phyloP scores from a whole-genome alignment of 108 stramenopile species.

The Skeletonema potamos region DNA sequence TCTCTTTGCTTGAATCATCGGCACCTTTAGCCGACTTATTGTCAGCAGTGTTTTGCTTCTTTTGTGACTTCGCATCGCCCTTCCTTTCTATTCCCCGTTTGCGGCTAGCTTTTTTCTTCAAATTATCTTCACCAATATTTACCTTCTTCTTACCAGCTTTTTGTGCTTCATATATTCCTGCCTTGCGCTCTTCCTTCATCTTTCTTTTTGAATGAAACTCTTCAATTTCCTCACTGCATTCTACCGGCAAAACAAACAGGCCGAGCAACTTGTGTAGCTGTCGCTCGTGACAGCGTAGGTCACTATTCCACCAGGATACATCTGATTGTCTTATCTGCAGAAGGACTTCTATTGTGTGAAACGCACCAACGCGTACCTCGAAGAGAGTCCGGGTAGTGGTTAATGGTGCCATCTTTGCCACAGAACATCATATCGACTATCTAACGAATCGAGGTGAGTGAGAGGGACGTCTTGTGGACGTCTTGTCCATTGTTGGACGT shows the following conservation, averaged over 20 bases:
- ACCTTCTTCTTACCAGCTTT: slow-evolving; percentile 5
- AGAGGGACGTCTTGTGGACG: no score
- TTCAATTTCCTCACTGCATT: slow-evolving; percentile 43
- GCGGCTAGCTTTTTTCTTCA: slow-evolving; percentile 13
- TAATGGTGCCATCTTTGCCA: slow-evolving; percentile 18
- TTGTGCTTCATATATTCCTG: neutral
- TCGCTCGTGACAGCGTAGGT: slow-evolving; percentile 21
- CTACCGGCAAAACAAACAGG: slow-evolving; percentile 31
- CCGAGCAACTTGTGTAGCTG: slow-evolving; percentile 49
- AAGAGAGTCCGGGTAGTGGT: slow-evolving; percentile 41
- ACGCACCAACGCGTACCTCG: slow-evolving; percentile 47
- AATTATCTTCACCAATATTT: neutral
- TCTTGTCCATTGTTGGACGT: no score
- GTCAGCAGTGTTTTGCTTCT: slow-evolving; percentile 15
- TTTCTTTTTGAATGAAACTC: slow-evolving; percentile 9
- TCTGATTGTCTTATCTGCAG: slow-evolving; percentile 43
- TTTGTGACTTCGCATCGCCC: slow-evolving; percentile 6
- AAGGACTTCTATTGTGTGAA: slow-evolving; percentile 50
- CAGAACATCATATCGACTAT: no score
- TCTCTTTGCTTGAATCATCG: slow-evolving; percentile 23
- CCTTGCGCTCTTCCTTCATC: slow-evolving; percentile 12
- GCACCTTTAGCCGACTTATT: slow-evolving; percentile 1
- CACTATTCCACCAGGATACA: slow-evolving; percentile 43
- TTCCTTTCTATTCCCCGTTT: slow-evolving; percentile 16
- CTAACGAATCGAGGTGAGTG: no score